These are phyloP conservation scores for Uronychia binucleata DNA, from an alignment of 73 alveolate species.

Conservation along the genomic window DNA sequence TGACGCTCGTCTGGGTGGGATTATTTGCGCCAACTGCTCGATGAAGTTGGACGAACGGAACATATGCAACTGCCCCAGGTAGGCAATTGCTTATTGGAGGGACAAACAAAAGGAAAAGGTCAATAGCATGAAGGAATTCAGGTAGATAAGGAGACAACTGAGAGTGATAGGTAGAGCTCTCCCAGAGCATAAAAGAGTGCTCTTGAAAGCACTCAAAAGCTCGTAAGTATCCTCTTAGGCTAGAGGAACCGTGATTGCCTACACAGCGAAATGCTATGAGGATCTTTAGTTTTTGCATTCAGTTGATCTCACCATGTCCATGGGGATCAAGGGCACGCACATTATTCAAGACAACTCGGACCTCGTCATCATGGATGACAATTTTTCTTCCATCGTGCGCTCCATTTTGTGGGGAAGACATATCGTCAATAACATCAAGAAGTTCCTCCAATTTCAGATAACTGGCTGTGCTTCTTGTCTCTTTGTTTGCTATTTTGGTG, in stretches of 20 bases:
- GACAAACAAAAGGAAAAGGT: not conserved
- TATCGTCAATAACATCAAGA: slow-evolving; percentile 12
- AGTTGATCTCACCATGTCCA: slow-evolving; percentile 67
- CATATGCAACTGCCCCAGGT: not conserved
- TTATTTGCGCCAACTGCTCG: not conserved
- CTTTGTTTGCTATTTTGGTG: slow-evolving; percentile 60
- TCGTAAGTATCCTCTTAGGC: slow-evolving; percentile 32
- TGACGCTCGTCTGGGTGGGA: not conserved
- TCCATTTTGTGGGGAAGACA: slow-evolving; percentile 49
- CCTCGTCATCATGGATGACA: slow-evolving; percentile 78
- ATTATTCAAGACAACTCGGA: slow-evolving; percentile 74
- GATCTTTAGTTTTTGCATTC: slow-evolving; percentile 73
- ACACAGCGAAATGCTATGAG: slow-evolving; percentile 78
- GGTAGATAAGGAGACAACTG: not conserved
- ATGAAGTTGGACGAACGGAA: not conserved
- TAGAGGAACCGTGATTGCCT: slow-evolving; percentile 58
- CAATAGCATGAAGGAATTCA: not conserved
- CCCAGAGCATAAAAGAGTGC: not conserved
- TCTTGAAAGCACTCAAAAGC: not conserved
- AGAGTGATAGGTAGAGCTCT: not conserved
- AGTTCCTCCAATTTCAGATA: slow-evolving; percentile 72
- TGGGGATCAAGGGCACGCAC: slow-evolving; percentile 84
- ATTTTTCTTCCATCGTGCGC: slow-evolving; percentile 67
- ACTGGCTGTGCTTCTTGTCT: slow-evolving; percentile 63
- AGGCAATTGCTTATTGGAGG: not conserved